Evolutionary conservation across 1,139 yeast genomes (phyloP).

Genomic region (Debaryomyces robertsiae): DNA sequence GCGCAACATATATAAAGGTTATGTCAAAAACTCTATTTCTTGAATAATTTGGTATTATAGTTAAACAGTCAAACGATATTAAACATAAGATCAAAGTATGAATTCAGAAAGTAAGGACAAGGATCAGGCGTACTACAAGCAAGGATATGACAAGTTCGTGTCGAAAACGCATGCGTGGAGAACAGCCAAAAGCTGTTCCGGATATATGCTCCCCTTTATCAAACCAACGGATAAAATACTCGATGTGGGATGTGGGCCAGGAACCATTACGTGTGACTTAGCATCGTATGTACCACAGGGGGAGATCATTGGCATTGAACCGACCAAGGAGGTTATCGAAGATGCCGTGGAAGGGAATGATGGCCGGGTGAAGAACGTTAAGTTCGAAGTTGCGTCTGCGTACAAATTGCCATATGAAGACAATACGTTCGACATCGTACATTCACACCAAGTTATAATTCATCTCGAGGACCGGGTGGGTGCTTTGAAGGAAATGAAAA

Average conservation of each 20-base stretch:
- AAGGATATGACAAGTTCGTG: conserved; percentile 25
- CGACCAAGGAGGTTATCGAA: conserved; percentile 31
- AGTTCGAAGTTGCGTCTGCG: conserved; percentile 28
- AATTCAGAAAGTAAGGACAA: neutral
- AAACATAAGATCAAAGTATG: conserved; percentile 1
- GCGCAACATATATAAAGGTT: neutral
- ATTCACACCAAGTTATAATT: conserved; percentile 41
- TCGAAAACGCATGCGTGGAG: conserved; percentile 40
- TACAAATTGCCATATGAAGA: conserved; percentile 36
- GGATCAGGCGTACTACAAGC: conserved; percentile 21
- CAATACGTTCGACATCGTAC: conserved; percentile 39
- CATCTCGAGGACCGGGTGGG: conserved; percentile 36
- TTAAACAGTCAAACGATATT: neutral
- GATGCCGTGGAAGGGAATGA: conserved; percentile 20
- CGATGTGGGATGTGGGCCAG: conserved; percentile 49
- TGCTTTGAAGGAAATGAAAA: conserved; percentile 33
- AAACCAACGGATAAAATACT: conserved; percentile 30
- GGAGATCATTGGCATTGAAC: conserved; percentile 37
- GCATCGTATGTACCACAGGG: conserved; percentile 33
- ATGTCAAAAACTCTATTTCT: neutral
- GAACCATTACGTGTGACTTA: conserved; percentile 39
- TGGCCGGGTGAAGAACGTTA: conserved; percentile 30
- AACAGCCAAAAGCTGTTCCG: conserved; percentile 32
- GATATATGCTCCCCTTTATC: conserved; percentile 30
- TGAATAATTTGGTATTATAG: neutral